Evolutionary conservation across 2,329 filamentous ascomycete genomes (phyloP).

Genomic region (Phialophora tarda): DNA sequence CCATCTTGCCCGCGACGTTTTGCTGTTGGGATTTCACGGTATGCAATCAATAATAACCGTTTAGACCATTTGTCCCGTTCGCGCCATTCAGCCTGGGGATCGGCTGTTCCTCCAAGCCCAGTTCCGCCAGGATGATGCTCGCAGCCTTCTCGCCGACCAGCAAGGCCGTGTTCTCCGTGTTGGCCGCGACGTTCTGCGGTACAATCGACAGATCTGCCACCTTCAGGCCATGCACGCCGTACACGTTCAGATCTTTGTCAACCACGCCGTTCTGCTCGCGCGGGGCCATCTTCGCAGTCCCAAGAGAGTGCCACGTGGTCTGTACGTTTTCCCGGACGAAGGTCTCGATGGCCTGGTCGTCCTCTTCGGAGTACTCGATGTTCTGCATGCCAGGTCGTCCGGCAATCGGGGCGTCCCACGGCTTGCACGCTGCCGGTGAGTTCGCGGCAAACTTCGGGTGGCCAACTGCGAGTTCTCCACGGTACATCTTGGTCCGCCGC

Average conservation of each 20-base stretch:
- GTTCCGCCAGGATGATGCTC: conserved; percentile 1
- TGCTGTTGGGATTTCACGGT: background rate
- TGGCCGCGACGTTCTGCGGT: background rate
- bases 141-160: background rate
- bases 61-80: background rate
- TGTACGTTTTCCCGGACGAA: conserved; percentile 20
- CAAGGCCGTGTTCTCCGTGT: conserved; percentile 1
- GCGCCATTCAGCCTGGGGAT: background rate
- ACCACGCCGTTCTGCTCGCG: background rate
- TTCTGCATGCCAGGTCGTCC: conserved; percentile 43
- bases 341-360: conserved; percentile 54
- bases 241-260: conserved; percentile 2
- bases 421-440: conserved; percentile 51
- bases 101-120: background rate
- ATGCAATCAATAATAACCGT: background rate
- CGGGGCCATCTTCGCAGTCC: conserved; percentile 38
- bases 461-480: conserved; percentile 46
- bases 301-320: conserved; percentile 31
- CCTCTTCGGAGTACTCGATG: conserved; percentile 57
- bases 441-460: conserved; percentile 49
- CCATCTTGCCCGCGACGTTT: too few species aligned
- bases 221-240: background rate
- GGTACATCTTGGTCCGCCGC: conserved; percentile 60
- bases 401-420: conserved; percentile 22
- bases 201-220: background rate